Base-by-base conservation (phyloP, 805 yeast genomes). In the Barnettozyma populi region DNA sequence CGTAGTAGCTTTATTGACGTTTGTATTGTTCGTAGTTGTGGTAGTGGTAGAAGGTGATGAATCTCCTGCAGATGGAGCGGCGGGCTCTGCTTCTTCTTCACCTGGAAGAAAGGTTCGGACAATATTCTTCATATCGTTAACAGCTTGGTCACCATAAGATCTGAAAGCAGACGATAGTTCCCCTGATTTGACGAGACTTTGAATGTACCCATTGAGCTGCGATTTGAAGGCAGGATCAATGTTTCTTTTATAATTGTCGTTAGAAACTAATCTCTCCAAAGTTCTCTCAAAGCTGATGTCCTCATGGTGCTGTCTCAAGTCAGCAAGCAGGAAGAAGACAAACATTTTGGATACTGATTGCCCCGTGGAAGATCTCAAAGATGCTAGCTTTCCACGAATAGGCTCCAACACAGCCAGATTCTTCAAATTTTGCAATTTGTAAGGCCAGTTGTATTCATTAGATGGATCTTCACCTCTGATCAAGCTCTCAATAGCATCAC, bases 101-200 rank as follows among this genome's bases (percentile, higher is more conserved):
- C 18, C 27, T 0, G 96, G 96, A 44, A 90, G 61, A 54, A 78
- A 71, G 5, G 67, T 68, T 50, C 86, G 78, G 35, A 90, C 86
- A 14, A 89, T 78, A 13, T 76, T 73, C 62, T 89, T 89, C 46
- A 88, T 72, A 55, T 90, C 96, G 2, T 73, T 68, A 11, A 82
- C 69, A n/a, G 86, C 78, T 18, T 72, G 73, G 21, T 82, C 92
- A 56, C 84, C 86, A 61, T 85, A 90, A 3, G 69, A 60, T 36
- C 73, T 70, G 53, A 84, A 81, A 0, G 95, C 86, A 13, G 75
- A 68, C 1, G 76, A 71, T 24, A 88, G 61, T 53, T 78, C 80
- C 21, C 82, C 83, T 40, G 88, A 76, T 54, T 80, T 74, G 8
- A 78, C 69, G 20, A 92, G 70, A 23, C 84, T 85, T 7, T 66